Conservation (phyloP, 345 rosid genomes). For the Eucalyptus cloeziana region DNA sequence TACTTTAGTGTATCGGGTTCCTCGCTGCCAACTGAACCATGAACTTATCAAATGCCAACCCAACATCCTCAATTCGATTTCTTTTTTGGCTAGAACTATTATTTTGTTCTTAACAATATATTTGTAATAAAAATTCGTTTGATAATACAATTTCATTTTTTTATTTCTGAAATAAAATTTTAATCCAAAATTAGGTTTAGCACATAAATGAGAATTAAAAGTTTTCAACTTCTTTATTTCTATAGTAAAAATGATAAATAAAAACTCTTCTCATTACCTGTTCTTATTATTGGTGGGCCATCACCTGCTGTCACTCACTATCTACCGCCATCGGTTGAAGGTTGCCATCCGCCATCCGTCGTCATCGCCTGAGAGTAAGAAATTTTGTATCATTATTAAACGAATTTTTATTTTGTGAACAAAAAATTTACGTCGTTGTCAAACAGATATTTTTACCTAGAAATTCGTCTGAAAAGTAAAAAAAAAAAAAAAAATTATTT, state of each 20-base stretch:
- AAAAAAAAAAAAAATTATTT: no score
- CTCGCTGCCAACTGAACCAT: rapidly evolving
- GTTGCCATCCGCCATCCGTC: rapidly evolving
- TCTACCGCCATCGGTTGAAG: rapidly evolving
- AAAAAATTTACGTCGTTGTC: rapidly evolving
- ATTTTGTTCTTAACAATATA: no score
- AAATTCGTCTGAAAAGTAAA: no score
- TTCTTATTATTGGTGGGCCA: rapidly evolving
- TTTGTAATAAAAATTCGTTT: rapidly evolving
- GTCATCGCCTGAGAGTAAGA: rapidly evolving
- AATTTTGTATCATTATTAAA: rapidly evolving
- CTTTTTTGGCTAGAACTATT: rapidly evolving
- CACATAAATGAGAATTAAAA: no score
- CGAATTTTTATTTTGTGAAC: rapidly evolving
- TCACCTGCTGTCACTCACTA: rapidly evolving
- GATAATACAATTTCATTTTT: rapidly evolving
- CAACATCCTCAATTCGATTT: not conserved
- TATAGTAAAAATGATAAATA: no score
- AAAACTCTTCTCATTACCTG: rapidly evolving
- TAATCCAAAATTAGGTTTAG: rapidly evolving
- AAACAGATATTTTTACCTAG: rapidly evolving
- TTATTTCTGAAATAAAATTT: rapidly evolving
- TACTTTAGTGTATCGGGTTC: not conserved
- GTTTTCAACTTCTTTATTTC: no score
- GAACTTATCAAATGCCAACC: not conserved